phyloP scores from a whole-genome alignment of 331 rosid genomes.

The Malus hybrid region DNA sequence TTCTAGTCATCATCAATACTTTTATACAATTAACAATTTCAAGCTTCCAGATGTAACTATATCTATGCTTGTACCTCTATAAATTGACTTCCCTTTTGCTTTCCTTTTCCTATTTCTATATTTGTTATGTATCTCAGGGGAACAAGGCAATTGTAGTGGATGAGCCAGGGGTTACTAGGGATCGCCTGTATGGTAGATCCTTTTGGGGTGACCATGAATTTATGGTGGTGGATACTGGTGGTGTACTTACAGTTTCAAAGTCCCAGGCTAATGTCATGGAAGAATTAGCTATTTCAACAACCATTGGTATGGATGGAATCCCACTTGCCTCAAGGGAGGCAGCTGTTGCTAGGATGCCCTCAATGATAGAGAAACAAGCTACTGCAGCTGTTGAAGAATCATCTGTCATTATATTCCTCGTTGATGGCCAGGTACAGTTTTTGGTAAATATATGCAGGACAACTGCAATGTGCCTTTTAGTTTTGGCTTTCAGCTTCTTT shows the following conservation, averaged over 20 bases:
- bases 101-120: neutral
- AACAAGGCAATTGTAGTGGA: slow-evolving; percentile 95
- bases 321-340: slow-evolving; percentile 86
- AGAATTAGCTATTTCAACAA: slow-evolving; percentile 76
- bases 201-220: slow-evolving; percentile 86
- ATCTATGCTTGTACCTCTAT: neutral
- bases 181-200: slow-evolving; percentile 90
- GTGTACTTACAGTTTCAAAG: slow-evolving; percentile 79
- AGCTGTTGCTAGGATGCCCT: slow-evolving; percentile 93
- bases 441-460: neutral
- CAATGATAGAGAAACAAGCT: slow-evolving; percentile 96
- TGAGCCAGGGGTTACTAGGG: slow-evolving; percentile 99
- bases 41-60: neutral
- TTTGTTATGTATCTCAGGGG: slow-evolving; percentile 40
- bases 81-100: neutral
- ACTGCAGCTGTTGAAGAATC: slow-evolving; percentile 88
- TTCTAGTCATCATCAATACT: neutral
- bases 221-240: slow-evolving; percentile 97
- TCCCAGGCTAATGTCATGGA: slow-evolving; percentile 73
- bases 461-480: neutral
- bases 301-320: slow-evolving; percentile 97
- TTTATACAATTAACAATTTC: slow-evolving; percentile 1
- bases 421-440: slow-evolving; percentile 75
- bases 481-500: neutral
- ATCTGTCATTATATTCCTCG: slow-evolving; percentile 69